Base-by-base conservation (phyloP, 208 protist genomes). In the Wallacemonas sp. region DNA sequence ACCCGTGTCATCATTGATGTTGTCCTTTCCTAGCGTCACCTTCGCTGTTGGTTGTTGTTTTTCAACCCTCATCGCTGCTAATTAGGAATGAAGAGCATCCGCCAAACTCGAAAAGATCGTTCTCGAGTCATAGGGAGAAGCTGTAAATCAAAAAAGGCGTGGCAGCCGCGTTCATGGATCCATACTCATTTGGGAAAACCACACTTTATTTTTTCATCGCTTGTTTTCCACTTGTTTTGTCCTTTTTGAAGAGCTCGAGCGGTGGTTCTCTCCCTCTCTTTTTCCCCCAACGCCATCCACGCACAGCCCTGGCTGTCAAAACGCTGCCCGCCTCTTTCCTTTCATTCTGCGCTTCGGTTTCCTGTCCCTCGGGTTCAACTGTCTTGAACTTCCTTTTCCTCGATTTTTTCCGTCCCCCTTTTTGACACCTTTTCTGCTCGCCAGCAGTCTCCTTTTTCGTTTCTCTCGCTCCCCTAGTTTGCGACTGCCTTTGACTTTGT, bases 131-230 rank as follows among this genome's bases (percentile, higher is more conserved):
- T 32, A 55, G 21, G 30, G 47, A 55, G 47, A 55, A 30, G 30
- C 44, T 49, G 30, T 11, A 9, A 6, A 26, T 55, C 30, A 26
- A 55, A 55, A n/a, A 32, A 47, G 5, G 17, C 17, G 21, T n/a
- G 16, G 14, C 11, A 0, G 41, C n/a, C n/a, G n/a, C n/a, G n/a
- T n/a, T n/a, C n/a, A n/a, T n/a, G n/a, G n/a, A n/a, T n/a, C n/a
- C n/a, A n/a, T n/a, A n/a, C n/a, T n/a, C n/a, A n/a, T 47, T 47
- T 47, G 16, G 41, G 41, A n/a, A 24, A 21, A n/a, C 41, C 41
- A 47, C 41, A 65, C 44, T 68, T n/a, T n/a, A n/a, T n/a, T n/a
- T n/a, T 65, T 52, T 57, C 29, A 54, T 54, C 47, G n/a, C 32
- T 24, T 16, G 11, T 27, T 65, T 17, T 39, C 32, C 46, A n/a